Base-by-base conservation (phyloP, 163 green algal species). In the Scenedesmus sp. region DNA sequence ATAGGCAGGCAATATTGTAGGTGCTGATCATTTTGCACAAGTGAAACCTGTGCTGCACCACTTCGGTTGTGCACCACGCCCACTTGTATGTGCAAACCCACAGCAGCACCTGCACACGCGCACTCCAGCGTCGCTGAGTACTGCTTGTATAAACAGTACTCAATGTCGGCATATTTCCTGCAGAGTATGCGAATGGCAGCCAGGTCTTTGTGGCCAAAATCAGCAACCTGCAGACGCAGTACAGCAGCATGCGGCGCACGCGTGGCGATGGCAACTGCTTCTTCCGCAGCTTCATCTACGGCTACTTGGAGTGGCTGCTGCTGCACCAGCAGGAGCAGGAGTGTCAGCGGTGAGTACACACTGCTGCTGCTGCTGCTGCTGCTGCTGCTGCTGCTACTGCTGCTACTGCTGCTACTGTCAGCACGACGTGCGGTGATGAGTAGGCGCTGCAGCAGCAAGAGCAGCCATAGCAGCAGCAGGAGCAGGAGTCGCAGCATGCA, bases 181-280 rank as follows among this genome's bases (percentile, higher is more conserved):
- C 90, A 93, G 90, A 93, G 55, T 93, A 93, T n/a, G 55, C 54
- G 4, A 77, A 90, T 56, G 85, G 84, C 85, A 88, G 66, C 85
- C 60, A 84, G 46, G 90, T 91, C 1, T 93, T 93, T 79, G 66
- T 88, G 3, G 46, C 16, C 0, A 93, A 93, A 66, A 93, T 93
- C 86, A 84, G n/a, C n/a, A 74, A 60, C 13, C 85, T 93, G 23
- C 34, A 77, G 77, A 16, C 56, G 52, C 23, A 20, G 4, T 99
- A 99, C 92, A 86, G 85, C 54, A 87, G 85, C 55, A 96, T 98
- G 74, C 92, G 97, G 1, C 94, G 97, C 46, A 95, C 96, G 2
- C 93, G 97, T 3, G 96, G 97, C 4, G 97, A 99, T 88, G 97
- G 97, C 88, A 99, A 95, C 87, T 96, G 94, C 92, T 96, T 95